phyloP scores from a whole-genome alignment of 2,329 filamentous ascomycete species.

The Botryosphaeria agaves region DNA sequence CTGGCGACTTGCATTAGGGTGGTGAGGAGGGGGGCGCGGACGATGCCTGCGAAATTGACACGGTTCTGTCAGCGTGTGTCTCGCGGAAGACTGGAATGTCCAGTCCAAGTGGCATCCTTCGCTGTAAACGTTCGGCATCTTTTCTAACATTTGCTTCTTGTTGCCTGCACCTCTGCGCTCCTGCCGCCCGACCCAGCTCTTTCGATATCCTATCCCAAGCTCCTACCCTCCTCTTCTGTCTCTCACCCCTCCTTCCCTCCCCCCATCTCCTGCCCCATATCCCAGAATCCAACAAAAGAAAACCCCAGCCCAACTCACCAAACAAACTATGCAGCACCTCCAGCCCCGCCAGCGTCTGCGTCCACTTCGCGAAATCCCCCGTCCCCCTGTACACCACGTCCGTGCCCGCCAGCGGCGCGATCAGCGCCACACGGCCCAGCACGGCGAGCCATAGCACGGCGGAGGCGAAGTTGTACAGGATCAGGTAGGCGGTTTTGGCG shows the following conservation, averaged over 20 bases:
- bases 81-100: too few relatives aligned
- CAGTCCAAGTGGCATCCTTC: neutral
- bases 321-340: constrained; percentile 70
- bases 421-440: constrained; percentile 48
- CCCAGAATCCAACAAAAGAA: too few relatives aligned
- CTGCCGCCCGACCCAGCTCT: neutral
- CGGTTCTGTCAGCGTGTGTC: neutral
- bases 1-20: constrained; percentile 81
- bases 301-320: constrained; percentile 35
- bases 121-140: neutral
- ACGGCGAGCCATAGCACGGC: constrained; percentile 64
- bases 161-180: neutral
- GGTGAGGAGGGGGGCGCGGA: constrained; percentile 70
- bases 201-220: neutral
- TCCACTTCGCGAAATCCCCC: constrained; percentile 55
- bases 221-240: neutral
- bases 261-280: neutral
- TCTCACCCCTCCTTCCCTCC: neutral
- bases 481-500: constrained; percentile 49
- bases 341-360: constrained; percentile 67
- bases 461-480: constrained; percentile 70
- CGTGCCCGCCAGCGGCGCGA: constrained; percentile 26
- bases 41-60: constrained; percentile 41
- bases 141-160: neutral
- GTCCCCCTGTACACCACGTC: constrained; percentile 41